Base-by-base conservation (phyloP, 2,329 filamentous ascomycete genomes). In the Aspergillus tamarii region DNA sequence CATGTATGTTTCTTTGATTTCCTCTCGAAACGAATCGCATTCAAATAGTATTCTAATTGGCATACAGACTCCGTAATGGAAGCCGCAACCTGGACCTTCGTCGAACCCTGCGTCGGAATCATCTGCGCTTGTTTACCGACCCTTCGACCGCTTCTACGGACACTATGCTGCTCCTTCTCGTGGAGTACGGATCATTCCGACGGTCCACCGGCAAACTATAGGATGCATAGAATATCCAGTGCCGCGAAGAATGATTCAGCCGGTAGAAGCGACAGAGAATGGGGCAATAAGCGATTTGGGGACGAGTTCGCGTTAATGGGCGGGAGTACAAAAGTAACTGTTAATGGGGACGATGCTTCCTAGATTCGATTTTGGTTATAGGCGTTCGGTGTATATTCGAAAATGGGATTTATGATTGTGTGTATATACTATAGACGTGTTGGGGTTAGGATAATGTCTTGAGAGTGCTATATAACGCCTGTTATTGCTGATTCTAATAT, bases 71-170 rank as follows among this genome's bases (percentile, higher is more conserved):
- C 57, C 19, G 11, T 59, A 6, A 59, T 59, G 57, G 57, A 59
- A 36, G 57, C 57, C 28, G 57, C 57, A 30, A 50, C 45, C 19
- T 59, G 57, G 57, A 52, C 57, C 28, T 50, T 59, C 23, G 45
- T 59, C 32, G 57, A 59, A 10, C 57, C 45, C 12, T 59, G 57
- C 16, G 57, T 59, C 6, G 57, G 57, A 12, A 59, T 59, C 32
- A 59, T 59, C n/a, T 59, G 57, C 45, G 57, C 57, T 4, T 52
- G 45, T 41, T 32, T 59, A n/a, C 57, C 57, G 36, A 59, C 57
- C 12, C 30, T 59, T 26, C 45, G 57, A 7, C 57, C 57, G 23
- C 30, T 59, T 12, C n/a, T 59, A 3, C 57, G 57, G 14, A 26
- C 45, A 2, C 21, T 59, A 12, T 59, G 57, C 32, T 52, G 45